Conservation (phyloP, 2,329 filamentous ascomycete genomes). For the Drechslerella stenobrocha region DNA sequence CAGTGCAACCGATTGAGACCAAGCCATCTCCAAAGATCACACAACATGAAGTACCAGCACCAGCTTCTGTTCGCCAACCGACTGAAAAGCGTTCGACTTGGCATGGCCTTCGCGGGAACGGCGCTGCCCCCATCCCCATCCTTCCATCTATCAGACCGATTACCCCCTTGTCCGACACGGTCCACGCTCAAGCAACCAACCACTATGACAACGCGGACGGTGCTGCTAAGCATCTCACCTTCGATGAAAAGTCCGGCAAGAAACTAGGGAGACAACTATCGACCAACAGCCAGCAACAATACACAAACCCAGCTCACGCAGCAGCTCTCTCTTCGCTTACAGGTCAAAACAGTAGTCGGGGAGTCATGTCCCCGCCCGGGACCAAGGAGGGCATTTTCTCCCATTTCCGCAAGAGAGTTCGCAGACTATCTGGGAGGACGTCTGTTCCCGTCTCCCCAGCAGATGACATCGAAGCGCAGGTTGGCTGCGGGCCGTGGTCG, state of each 20-base stretch:
- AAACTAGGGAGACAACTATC: conserved; percentile 96
- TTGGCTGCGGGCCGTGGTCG: conserved; percentile 85
- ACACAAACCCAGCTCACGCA: conserved; percentile 52
- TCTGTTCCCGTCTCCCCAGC: conserved; percentile 76
- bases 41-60: conserved; percentile 56
- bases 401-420: conserved; percentile 87
- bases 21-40: conserved; percentile 36
- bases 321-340: conserved; percentile 52
- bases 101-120: conserved; percentile 58
- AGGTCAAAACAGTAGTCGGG: conserved; percentile 55
- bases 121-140: conserved; percentile 89
- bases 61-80: conserved; percentile 60
- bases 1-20: conserved; percentile 19
- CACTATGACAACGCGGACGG: conserved; percentile 38
- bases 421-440: conserved; percentile 87
- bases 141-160: conserved; percentile 91
- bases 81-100: conserved; percentile 85
- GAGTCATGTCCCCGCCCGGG: conserved; percentile 73
- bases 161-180: conserved; percentile 91
- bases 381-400: conserved; percentile 98
- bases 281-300: conserved; percentile 77
- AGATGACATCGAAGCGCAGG: conserved; percentile 90
- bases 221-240: conserved; percentile 49
- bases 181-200: conserved; percentile 74
- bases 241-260: conserved; percentile 72